Percentiles rank a stretch among this genome's conserved stretches.
phyloP scores from a whole-genome alignment of 306 rosid genomes.

The Quercus agrifolia region DNA sequence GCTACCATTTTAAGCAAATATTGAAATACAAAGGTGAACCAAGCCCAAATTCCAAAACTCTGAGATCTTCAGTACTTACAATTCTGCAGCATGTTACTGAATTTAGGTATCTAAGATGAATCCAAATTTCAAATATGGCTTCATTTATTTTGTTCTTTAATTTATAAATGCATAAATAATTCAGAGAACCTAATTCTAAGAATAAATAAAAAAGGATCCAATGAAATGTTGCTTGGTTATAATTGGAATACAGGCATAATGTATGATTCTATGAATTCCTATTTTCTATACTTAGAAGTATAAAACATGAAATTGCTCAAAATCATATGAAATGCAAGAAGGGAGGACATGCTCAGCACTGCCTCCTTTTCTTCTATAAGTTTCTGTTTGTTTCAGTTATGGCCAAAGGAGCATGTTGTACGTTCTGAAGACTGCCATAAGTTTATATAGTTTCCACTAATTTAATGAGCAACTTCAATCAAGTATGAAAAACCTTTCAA shows the following conservation, averaged over 20 bases:
- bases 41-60: not conserved
- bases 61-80: not conserved
- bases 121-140: not conserved
- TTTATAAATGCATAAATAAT: not conserved
- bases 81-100: not conserved
- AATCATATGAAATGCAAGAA: not conserved
- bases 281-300: not conserved
- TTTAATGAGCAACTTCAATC: too few relatives aligned
- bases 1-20: too few relatives aligned
- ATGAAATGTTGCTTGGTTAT: not conserved
- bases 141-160: not conserved
- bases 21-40: not conserved
- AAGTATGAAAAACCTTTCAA: too few relatives aligned
- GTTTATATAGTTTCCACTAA: too few relatives aligned
- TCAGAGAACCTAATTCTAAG: too few relatives aligned
- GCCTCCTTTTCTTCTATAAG: not conserved
- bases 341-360: not conserved
- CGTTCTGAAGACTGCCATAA: not conserved
- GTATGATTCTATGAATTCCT: too few relatives aligned
- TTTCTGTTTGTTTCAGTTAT: not conserved
- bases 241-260: too few relatives aligned
- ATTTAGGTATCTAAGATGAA: not conserved
- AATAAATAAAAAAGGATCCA: not conserved
- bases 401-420: not conserved
- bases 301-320: not conserved